These are phyloP conservation scores for Oropetium thomaeum DNA, from an alignment of 176 grass and related monocot genomes.

Conservation along the genomic window DNA sequence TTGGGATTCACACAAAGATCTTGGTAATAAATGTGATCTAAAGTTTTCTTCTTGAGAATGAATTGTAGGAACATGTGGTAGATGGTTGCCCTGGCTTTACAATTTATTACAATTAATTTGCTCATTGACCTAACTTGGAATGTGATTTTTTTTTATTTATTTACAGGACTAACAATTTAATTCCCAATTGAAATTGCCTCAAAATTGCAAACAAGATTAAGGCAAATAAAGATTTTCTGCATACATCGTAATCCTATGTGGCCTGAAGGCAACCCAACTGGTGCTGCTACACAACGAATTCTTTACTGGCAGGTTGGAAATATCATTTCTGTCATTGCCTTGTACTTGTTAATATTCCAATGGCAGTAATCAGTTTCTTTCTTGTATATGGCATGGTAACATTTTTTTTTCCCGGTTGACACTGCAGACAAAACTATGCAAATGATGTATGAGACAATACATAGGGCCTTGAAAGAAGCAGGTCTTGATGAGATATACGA, in stretches of 20 bases:
- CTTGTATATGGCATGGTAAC: not conserved
- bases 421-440: constrained; percentile 79
- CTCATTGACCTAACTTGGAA: not conserved
- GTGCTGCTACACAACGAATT: constrained; percentile 72
- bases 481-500: constrained; percentile 61
- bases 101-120: not conserved
- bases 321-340: not conserved
- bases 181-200: constrained; percentile 91
- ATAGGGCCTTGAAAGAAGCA: constrained; percentile 68
- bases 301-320: constrained; percentile 82
- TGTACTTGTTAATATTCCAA: constrained; percentile 17
- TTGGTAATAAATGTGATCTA: constrained; percentile 49
- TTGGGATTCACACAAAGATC: constrained; percentile 85
- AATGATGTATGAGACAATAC: constrained; percentile 94
- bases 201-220: constrained; percentile 98
- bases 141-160: constrained; percentile 5
- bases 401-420: constrained; percentile 19
- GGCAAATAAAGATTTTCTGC: constrained; percentile 84
- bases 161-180: constrained; percentile 85
- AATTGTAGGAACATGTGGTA: not conserved
- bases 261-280: constrained; percentile 95
- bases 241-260: constrained; percentile 97
- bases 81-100: not conserved
- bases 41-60: constrained; percentile 7
- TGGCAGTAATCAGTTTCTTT: not conserved